A percentile compares a stretch with the other conserved stretches of the same genome.
These are phyloP conservation scores for Melanogaster broomeanus DNA, from an alignment of 768 basidiomycete genomes.

Conservation along the genomic window DNA sequence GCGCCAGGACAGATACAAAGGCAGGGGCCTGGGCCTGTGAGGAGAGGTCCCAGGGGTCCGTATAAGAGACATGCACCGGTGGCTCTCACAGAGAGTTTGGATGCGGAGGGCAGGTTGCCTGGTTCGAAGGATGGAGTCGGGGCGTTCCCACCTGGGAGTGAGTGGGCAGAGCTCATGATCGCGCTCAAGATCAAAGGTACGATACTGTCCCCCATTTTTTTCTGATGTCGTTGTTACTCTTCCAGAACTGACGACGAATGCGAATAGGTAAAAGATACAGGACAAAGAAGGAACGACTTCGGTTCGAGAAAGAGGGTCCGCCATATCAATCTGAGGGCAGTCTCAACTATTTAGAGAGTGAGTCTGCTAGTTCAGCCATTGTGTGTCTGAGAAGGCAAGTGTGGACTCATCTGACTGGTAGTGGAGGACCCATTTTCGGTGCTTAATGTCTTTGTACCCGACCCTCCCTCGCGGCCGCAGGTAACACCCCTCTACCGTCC, in stretches of 20 bases:
- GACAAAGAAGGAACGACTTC: constrained; percentile 78
- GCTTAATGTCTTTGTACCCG: constrained; percentile 62
- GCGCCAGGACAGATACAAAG: constrained; percentile 22
- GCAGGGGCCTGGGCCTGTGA: constrained; percentile 19
- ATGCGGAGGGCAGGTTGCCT: constrained; percentile 71
- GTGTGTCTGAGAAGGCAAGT: background rate
- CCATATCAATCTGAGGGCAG: constrained; percentile 77
- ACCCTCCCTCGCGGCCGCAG: constrained; percentile 53
- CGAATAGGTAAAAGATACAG: constrained; percentile 68
- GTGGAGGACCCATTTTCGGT: constrained; percentile 81
- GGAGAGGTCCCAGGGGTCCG: constrained; percentile 52
- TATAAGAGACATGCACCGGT: constrained; percentile 52
- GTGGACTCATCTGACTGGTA: constrained; percentile 27
- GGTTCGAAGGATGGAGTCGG: constrained; percentile 78
- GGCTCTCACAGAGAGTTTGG: constrained; percentile 48
- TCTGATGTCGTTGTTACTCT: background rate
- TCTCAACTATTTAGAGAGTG: constrained; percentile 71
- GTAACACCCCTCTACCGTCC: constrained; percentile 60
- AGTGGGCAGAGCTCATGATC: constrained; percentile 73
- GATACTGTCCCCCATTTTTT: background rate
- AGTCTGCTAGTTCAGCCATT: constrained; percentile 20
- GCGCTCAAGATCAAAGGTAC: constrained; percentile 74
- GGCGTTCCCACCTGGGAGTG: constrained; percentile 67
- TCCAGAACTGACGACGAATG: background rate
- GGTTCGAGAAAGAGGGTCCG: constrained; percentile 77